A percentile compares a stretch with the other conserved stretches of the same genome.
These are phyloP conservation scores for Scedosporium dehoogii DNA, from an alignment of 2,329 filamentous ascomycete species.

Conservation along the genomic window DNA sequence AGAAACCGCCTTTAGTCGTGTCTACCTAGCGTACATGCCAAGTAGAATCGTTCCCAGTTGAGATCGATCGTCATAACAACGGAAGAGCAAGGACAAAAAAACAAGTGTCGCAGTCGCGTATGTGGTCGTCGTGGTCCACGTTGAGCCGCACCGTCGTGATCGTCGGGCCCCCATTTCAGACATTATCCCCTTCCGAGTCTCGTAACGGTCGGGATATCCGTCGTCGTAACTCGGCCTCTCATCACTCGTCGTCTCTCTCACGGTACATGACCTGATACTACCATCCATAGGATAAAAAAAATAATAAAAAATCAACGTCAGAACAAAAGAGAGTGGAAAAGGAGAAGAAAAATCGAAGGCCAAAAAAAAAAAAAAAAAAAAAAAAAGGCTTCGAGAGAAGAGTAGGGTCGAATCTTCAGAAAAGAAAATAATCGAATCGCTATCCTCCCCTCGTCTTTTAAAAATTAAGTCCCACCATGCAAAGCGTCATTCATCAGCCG, in stretches of 20 bases:
- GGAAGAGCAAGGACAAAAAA: neutral
- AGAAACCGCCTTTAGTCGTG: conserved; percentile 10
- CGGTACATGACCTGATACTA: neutral
- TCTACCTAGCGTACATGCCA: conserved; percentile 14
- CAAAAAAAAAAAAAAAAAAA: conserved; percentile 5
- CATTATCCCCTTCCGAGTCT: conserved; percentile 2
- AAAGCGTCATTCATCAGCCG: conserved; percentile 35
- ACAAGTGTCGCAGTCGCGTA: conserved; percentile 3
- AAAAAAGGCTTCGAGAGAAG: conserved; percentile 7
- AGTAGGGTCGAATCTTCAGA: conserved; percentile 6
- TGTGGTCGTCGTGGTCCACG: neutral
- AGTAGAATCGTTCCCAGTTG: conserved; percentile 10
- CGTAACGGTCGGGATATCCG: conserved; percentile 3
- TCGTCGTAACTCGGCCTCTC: neutral
- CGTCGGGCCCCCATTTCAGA: neutral
- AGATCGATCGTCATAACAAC: neutral
- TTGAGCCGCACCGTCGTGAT: neutral
- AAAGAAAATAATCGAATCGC: conserved; percentile 11
- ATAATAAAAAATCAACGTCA: conserved; percentile 7
- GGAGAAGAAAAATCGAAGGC: conserved; percentile 8
- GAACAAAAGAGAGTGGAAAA: conserved; percentile 10
- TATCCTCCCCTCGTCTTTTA: conserved; percentile 10
- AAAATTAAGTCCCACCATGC: conserved; percentile 28
- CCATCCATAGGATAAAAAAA: conserved; percentile 8
- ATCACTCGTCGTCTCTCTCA: neutral